Evolutionary conservation across 371 early-diverging fungal genomes (phyloP).

Genomic region (Dichotomocladium elegans): DNA sequence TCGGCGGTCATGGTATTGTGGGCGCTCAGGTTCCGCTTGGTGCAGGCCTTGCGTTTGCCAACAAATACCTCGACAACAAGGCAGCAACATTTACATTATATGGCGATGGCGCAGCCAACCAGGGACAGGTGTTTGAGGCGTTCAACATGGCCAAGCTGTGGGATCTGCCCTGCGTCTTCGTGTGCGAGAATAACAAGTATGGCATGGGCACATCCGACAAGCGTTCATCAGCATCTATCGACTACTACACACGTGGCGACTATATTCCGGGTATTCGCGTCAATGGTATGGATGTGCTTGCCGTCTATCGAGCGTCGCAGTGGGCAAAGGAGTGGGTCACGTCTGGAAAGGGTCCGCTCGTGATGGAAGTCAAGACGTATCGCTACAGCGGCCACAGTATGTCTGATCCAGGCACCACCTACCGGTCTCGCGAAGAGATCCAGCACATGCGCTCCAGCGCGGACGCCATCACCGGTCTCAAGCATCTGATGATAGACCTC

Average conservation of each 20-base stretch:
- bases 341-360: slow-evolving; percentile 89
- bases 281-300: slow-evolving; percentile 95
- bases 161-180: slow-evolving; percentile 96
- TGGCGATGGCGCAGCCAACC: slow-evolving; percentile 99
- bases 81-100: slow-evolving; percentile 90
- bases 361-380: slow-evolving; percentile 97
- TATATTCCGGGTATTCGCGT: slow-evolving; percentile 86
- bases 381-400: slow-evolving; percentile 99
- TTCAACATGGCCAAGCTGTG: slow-evolving; percentile 99
- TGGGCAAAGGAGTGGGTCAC: slow-evolving; percentile 86
- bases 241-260: slow-evolving; percentile 95
- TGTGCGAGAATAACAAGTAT: slow-evolving; percentile 99
- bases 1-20: slow-evolving; percentile 99
- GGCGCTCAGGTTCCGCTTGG: slow-evolving; percentile 99
- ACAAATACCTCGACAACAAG: slow-evolving; percentile 83
- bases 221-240: slow-evolving; percentile 89
- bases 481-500: slow-evolving; percentile 72
- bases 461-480: slow-evolving; percentile 92
- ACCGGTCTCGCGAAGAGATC: slow-evolving; percentile 94
- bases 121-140: slow-evolving; percentile 99
- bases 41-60: slow-evolving; percentile 95
- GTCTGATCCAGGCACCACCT: slow-evolving; percentile 98
- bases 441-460: slow-evolving; percentile 93
- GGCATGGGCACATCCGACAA: slow-evolving; percentile 98
- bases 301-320: slow-evolving; percentile 82